A percentile compares a stretch with the other conserved stretches of the same genome.
phyloP scores from a whole-genome alignment of 768 basidiomycete genomes.

The Termitomyces eurrhizus region DNA sequence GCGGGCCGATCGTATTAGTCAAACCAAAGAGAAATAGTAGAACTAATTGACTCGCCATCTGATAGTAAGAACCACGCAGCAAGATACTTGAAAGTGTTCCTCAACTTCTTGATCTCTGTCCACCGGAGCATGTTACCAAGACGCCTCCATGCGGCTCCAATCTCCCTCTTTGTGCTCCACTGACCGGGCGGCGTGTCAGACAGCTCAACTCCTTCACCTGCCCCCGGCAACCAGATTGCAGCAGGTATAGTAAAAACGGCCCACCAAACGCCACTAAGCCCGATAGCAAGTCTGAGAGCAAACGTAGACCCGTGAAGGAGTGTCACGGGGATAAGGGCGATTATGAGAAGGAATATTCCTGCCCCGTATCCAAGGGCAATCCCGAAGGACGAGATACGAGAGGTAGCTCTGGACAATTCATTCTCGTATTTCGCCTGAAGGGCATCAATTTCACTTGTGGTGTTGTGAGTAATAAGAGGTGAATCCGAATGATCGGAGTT shows the following conservation, averaged over 20 bases:
- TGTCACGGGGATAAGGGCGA: slow-evolving; percentile 77
- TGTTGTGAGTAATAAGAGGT: slow-evolving; percentile 32
- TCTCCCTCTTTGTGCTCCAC: slow-evolving; percentile 50
- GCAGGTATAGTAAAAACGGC: slow-evolving; percentile 76
- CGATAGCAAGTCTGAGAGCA: slow-evolving; percentile 78
- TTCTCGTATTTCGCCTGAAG: slow-evolving; percentile 45
- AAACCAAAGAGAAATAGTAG: no score
- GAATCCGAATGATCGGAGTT: slow-evolving; percentile 26
- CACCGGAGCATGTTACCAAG: slow-evolving; percentile 73
- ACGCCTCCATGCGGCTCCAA: slow-evolving; percentile 69
- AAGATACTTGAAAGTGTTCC: slow-evolving; percentile 86
- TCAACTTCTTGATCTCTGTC: slow-evolving; percentile 67
- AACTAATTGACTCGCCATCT: slow-evolving; percentile 54
- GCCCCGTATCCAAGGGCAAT: slow-evolving; percentile 85
- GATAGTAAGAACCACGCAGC: slow-evolving; percentile 93
- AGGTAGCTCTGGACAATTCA: slow-evolving; percentile 67
- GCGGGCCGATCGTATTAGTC: neutral
- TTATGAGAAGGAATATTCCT: slow-evolving; percentile 72
- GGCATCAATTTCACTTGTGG: slow-evolving; percentile 15
- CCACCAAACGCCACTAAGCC: slow-evolving; percentile 88
- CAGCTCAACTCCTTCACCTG: slow-evolving; percentile 17
- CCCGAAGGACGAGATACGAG: slow-evolving; percentile 80
- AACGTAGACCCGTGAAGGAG: slow-evolving; percentile 71
- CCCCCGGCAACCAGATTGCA: slow-evolving; percentile 64
- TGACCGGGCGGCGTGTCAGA: slow-evolving; percentile 16